phyloP scores from a whole-genome alignment of 441 rosid species.

The Heliophila coronopifolia region DNA sequence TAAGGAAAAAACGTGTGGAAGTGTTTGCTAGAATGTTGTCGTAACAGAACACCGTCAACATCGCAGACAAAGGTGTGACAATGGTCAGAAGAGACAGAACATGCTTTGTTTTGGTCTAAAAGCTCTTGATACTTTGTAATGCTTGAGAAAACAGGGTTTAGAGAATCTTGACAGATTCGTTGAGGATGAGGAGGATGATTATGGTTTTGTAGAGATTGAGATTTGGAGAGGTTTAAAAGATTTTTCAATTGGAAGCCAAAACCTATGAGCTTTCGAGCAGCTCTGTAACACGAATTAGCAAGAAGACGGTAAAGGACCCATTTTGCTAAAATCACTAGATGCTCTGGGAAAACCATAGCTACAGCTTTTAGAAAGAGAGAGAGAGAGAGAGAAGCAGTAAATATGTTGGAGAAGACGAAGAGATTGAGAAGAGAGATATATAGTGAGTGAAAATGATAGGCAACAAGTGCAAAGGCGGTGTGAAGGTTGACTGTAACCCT shows the following conservation, averaged over 20 bases:
- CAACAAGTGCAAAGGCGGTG: slow-evolving; percentile 19
- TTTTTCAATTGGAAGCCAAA: slow-evolving; percentile 44
- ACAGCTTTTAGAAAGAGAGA: not conserved
- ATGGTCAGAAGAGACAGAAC: slow-evolving; percentile 22
- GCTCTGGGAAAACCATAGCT: slow-evolving; percentile 51
- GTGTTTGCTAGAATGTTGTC: slow-evolving; percentile 27
- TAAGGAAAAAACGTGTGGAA: slow-evolving; percentile 59
- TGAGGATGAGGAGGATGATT: slow-evolving; percentile 18
- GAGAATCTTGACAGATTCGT: not conserved
- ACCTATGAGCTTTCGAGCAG: slow-evolving; percentile 54
- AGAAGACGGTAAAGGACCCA: slow-evolving; percentile 64
- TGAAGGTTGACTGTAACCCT: slow-evolving; percentile 40
- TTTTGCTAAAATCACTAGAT: slow-evolving; percentile 43
- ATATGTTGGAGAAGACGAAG: slow-evolving; percentile 16
- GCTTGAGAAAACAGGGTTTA: slow-evolving; percentile 38
- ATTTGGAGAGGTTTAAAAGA: slow-evolving; percentile 33
- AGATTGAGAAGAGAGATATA: slow-evolving; percentile 33
- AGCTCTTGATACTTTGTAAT: slow-evolving; percentile 32
- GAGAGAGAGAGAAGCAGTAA: not conserved
- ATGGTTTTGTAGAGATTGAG: slow-evolving; percentile 26
- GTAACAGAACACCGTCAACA: slow-evolving; percentile 52
- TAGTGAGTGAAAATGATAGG: slow-evolving; percentile 29
- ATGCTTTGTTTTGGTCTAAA: slow-evolving; percentile 29
- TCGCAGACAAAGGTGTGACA: slow-evolving; percentile 47
- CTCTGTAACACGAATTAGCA: slow-evolving; percentile 58